Evolutionary conservation across 73 alveolate species (phyloP).

Genomic region (Blepharisma japonicum): DNA sequence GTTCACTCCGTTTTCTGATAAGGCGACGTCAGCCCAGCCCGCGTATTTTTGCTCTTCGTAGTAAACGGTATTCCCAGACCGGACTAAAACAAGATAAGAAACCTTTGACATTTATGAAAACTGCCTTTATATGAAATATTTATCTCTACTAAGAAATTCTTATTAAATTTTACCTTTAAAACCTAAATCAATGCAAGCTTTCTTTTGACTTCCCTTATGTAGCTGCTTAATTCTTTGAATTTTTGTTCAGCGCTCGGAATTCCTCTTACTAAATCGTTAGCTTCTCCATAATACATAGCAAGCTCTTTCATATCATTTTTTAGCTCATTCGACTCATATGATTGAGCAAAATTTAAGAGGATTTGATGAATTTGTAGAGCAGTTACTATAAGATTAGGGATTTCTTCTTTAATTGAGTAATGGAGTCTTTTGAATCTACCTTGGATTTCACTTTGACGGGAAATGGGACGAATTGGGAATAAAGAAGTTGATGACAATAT

Average conservation of each 20-base stretch:
- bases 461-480: neutral
- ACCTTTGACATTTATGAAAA: slow-evolving; percentile 16
- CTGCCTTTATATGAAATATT: no score
- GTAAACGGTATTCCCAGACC: slow-evolving; percentile 63
- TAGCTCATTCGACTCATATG: neutral
- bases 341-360: neutral
- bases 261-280: neutral
- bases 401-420: neutral
- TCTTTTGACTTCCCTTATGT: no score
- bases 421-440: neutral
- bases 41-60: slow-evolving; percentile 87
- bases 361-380: neutral
- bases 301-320: slow-evolving; percentile 1
- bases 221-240: no score
- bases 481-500: neutral
- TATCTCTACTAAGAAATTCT: no score
- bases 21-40: slow-evolving; percentile 98
- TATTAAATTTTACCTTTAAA: no score
- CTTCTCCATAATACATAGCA: neutral
- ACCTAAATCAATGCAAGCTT: no score
- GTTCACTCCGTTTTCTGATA: slow-evolving; percentile 71
- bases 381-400: neutral
- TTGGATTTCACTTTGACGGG: neutral
- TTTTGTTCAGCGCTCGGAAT: neutral
- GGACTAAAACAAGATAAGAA: slow-evolving; percentile 39